Evolutionary conservation across 257 asterid species (phyloP), one percentile per base, ranked within the genome.

Genomic region (Solanum microdontum): DNA sequence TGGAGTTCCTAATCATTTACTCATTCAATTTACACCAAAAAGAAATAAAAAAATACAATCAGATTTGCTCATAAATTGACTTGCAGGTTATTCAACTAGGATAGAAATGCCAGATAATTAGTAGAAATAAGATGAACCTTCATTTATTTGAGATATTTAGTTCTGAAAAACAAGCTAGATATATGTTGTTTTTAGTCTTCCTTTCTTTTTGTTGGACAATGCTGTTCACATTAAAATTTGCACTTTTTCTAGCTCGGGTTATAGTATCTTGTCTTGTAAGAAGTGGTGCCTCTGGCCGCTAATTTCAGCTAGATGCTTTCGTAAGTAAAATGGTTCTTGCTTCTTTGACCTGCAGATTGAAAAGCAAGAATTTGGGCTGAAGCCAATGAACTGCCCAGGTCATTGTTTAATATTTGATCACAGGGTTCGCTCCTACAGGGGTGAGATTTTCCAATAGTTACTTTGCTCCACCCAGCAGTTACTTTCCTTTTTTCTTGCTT

Each of bases 361-460:
- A 90, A 94, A 95, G 84, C 99, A 95, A 92, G 98, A 97, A 88
- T 97, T 96, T 88, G 99, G 99, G 70, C 96, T 97, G 89, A 96
- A 97, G 94, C 99, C 99, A 85, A 97, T 97, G 99, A 97, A 97
- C 89, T 97, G 99, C 89, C 99, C 99, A 14, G 99, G 99, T 87
- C 99, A 97, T 89, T 97, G 99, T 91, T 93, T 97, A 90, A 96
- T 97, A 80, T 97, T 97, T 93, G 98, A 94, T 90, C 95, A 95
- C 89, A 93, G 98, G 92, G 98, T 95, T 91, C 98, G 99, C 74
- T 97, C 99, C 32, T 97, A 97, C 90, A 91, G 99, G 91, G 99
- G 99, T 97, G 76, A 90, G 92, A 69, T 86, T 39, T 85, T 80
- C 13, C 34, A 36, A 19, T 3, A 37, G 51, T 80, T 58, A 37